Percentiles rank a stretch among this genome's conserved stretches.
Evolutionary conservation across 805 yeast genomes (phyloP).

Genomic region (Metschnikowia lunata): DNA sequence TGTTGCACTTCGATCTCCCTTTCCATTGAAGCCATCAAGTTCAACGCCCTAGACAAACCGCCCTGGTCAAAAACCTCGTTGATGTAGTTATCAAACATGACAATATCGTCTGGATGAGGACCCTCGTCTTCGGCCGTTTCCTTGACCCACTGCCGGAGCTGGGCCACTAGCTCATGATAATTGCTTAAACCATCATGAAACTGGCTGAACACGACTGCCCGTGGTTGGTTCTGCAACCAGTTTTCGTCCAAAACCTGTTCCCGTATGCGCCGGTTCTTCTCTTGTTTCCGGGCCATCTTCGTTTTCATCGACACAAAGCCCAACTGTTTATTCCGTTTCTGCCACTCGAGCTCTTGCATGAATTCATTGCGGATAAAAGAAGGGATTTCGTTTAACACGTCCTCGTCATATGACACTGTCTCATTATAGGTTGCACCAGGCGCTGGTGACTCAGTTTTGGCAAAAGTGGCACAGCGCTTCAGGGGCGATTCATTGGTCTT

Average conservation of each 20-base stretch:
- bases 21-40: constrained; percentile 6
- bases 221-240: constrained; percentile 12
- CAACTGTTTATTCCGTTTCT: constrained; percentile 22
- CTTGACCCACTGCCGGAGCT: constrained; percentile 11
- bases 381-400: constrained; percentile 36
- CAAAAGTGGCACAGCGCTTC: constrained; percentile 4
- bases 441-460: constrained; percentile 2
- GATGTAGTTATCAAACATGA: constrained; percentile 8
- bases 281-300: constrained; percentile 18
- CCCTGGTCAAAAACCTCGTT: constrained; percentile 3
- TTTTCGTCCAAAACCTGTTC: constrained; percentile 6
- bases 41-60: constrained; percentile 1
- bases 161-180: constrained; percentile 8
- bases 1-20: constrained; percentile 5
- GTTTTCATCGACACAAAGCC: constrained; percentile 25
- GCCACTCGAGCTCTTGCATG: constrained; percentile 30
- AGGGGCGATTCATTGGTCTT: constrained; percentile 18
- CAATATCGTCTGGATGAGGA: constrained; percentile 16
- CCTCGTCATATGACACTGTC: constrained; percentile 31
- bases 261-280: constrained; percentile 1
- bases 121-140: constrained; percentile 12
- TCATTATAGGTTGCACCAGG: constrained; percentile 20
- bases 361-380: constrained; percentile 35
- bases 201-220: neutral
- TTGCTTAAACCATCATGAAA: constrained; percentile 3